A percentile compares a stretch with the other conserved stretches of the same genome.
Conservation (phyloP, 2,329 filamentous ascomycete species). For the Ophiostoma tasmaniense region DNA sequence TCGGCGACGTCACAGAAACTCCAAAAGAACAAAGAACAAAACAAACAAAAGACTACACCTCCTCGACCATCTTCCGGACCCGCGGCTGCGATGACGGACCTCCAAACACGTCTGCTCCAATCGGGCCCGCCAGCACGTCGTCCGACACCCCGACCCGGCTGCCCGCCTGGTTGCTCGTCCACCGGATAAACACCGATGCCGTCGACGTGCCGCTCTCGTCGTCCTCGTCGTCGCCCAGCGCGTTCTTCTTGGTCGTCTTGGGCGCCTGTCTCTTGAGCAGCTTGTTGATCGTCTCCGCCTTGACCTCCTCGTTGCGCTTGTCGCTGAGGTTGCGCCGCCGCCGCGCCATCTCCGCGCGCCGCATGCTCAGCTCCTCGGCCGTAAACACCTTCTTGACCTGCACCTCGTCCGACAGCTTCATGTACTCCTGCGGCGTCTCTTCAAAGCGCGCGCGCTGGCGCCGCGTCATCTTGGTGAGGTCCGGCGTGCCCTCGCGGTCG, state of each 20-base stretch:
- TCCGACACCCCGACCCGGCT: conserved; percentile 55
- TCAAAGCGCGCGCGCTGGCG: conserved; percentile 52
- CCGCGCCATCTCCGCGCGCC: conserved; percentile 53
- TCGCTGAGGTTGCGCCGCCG: conserved; percentile 54
- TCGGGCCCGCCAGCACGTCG: conserved; percentile 57
- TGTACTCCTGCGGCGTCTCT: conserved; percentile 42
- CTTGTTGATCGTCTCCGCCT: conserved; percentile 88
- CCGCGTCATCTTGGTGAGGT: conserved; percentile 53
- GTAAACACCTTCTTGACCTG: conserved; percentile 56
- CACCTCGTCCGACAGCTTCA: conserved; percentile 56
- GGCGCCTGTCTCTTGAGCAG: conserved; percentile 78
- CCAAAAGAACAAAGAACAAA: too few relatives aligned
- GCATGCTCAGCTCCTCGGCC: conserved; percentile 54
- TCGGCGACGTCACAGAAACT: too few relatives aligned
- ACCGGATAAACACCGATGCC: conserved; percentile 56
- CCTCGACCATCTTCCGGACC: conserved; percentile 46
- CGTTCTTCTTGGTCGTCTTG: conserved; percentile 53
- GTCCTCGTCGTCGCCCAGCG: conserved; percentile 40
- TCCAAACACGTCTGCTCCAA: conserved; percentile 49
- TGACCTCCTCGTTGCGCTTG: conserved; percentile 56
- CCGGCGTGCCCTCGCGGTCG: conserved; percentile 42
- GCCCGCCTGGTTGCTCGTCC: conserved; percentile 60
- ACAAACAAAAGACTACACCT: conserved; percentile 30
- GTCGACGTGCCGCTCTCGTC: conserved; percentile 27
- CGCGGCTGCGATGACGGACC: conserved; percentile 25